Evolutionary conservation across 352 stramenopile genomes (phyloP), one percentile per base, ranked within the genome.

Genomic region (Phytophthora vignae): DNA sequence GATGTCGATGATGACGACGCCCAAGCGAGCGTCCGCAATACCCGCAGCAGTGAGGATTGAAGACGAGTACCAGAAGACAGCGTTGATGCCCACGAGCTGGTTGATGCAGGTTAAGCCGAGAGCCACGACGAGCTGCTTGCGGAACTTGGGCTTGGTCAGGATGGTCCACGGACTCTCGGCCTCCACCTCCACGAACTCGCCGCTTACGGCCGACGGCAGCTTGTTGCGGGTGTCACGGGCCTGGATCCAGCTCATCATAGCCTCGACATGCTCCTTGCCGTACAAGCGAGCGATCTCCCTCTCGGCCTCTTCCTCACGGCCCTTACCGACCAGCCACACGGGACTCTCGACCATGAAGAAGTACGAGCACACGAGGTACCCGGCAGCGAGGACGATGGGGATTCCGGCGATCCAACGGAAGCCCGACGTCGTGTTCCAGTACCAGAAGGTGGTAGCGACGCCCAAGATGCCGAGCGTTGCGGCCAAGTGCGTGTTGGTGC

Each of bases 61-160:
- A 11, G 75, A 85, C 38, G 84, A 90, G 74, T 91, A 91, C 58
- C 76, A 83, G 70, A 90, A 90, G 25, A 90, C 78, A 42, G 80
- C 84, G 59, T 87, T 91, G 72, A 91, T 85, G 17, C 81, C 84
- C 10, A 77, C 79, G 52, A 91, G 73, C 53, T 90, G 84, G 61
- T 88, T 77, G 22, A 74, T 55, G 10, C 74, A 71, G 0, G 73
- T 74, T 19, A 90, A 52, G 3, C 59, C 73, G 4, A 84, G 52
- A 0, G 82, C 81, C 3, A 87, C 59, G 5, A 84, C 44, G 0
- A 87, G 64, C 60, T 83, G 81, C 8, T 72, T 60, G 19, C 71
- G 71, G 66, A 64, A 74, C 36, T 78, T 71, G 17, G 60, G 15
- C 0, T 79, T 46, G 64, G 25, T 4, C 6, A 77, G 21, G 38